Evolutionary conservation across 306 rosid genomes (phyloP).

Genomic region (Cicer judaicum): DNA sequence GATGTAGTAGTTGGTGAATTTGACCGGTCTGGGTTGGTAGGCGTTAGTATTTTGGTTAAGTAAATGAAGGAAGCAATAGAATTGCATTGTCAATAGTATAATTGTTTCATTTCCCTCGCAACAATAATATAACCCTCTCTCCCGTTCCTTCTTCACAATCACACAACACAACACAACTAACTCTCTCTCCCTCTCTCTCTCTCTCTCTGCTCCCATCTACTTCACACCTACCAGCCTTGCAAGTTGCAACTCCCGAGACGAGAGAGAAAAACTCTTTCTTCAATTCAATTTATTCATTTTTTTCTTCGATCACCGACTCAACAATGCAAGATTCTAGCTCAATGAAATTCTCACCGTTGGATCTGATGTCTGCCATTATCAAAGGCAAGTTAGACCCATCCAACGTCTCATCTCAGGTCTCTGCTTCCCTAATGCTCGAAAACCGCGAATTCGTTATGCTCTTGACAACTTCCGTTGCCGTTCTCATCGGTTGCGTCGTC

Average conservation of each 20-base stretch:
- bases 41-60: constrained; percentile 48
- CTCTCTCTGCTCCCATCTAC: constrained; percentile 52
- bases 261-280: constrained; percentile 32
- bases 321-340: constrained; percentile 72
- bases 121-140: constrained; percentile 42
- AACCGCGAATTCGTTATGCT: constrained; percentile 70
- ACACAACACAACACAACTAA: too few relatives aligned
- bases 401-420: constrained; percentile 58
- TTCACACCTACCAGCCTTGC: constrained; percentile 31
- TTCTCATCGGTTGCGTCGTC: constrained; percentile 82
- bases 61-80: not conserved
- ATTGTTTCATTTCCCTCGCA: constrained; percentile 39
- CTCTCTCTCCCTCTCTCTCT: not conserved
- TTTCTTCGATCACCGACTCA: not conserved
- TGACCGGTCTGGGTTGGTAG: constrained; percentile 77
- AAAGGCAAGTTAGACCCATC: constrained; percentile 75
- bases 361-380: constrained; percentile 84
- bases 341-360: constrained; percentile 82
- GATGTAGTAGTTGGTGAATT: constrained; percentile 56
- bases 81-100: not conserved
- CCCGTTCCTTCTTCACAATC: not conserved
- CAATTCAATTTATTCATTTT: not conserved
- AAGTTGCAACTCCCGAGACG: not conserved
- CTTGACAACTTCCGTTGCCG: constrained; percentile 83
- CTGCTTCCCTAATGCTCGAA: constrained; percentile 61